phyloP scores from a whole-genome alignment of 139 green algal genomes.

The Chlorella vulgaris region DNA sequence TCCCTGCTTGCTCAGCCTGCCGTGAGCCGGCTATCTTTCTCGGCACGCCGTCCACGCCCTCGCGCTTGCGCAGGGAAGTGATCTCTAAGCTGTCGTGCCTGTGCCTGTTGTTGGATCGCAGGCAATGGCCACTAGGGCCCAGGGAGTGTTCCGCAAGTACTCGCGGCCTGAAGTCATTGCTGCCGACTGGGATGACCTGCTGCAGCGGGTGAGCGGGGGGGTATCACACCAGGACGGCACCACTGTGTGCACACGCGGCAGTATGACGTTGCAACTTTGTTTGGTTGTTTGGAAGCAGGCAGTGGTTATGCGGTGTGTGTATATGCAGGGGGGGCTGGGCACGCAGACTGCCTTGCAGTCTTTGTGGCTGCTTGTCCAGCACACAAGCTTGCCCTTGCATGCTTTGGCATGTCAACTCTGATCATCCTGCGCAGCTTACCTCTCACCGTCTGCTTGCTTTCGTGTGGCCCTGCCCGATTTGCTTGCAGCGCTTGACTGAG shows the following conservation, averaged over 20 bases:
- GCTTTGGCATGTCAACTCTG: neutral
- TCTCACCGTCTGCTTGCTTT: neutral
- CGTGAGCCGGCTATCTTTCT: no score
- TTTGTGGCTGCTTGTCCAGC: neutral
- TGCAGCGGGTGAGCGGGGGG: conserved; percentile 14
- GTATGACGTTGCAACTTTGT: neutral
- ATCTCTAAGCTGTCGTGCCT: no score
- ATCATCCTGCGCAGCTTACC: neutral
- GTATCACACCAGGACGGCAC: neutral
- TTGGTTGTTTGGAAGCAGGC: neutral
- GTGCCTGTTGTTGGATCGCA: neutral
- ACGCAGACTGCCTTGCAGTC: no score
- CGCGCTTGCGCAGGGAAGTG: no score
- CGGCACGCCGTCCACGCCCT: no score
- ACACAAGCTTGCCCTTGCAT: neutral
- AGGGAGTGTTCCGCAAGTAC: conserved; percentile 24
- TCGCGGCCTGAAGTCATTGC: neutral
- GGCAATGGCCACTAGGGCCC: conserved; percentile 3
- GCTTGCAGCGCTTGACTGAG: neutral
- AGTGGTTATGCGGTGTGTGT: no score
- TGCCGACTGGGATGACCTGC: conserved; percentile 13
- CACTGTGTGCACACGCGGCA: neutral
- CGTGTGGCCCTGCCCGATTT: neutral
- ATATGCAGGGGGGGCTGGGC: no score
- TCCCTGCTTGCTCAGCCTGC: no score